Percentiles rank a stretch among this genome's conserved stretches.
Evolutionary conservation across 768 basidiomycete species (phyloP).

Genomic region (Collybia sp.): DNA sequence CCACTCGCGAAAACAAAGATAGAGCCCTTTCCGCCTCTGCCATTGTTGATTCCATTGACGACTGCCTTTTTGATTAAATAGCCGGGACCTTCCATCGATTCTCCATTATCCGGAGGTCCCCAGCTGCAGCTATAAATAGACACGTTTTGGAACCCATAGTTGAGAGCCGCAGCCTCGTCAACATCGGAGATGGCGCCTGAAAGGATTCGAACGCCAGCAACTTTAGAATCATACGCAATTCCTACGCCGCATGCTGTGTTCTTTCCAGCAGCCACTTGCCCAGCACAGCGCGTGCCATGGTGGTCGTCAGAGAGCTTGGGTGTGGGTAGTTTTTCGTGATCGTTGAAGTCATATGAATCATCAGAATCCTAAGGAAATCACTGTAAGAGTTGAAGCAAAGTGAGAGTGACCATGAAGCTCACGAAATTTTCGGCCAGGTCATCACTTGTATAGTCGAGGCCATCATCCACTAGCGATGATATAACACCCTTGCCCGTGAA

Average conservation of each 20-base stretch:
- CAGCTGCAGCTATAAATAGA: conserved; percentile 96
- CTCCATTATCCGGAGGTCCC: conserved; percentile 96
- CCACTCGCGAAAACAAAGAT: conserved; percentile 97
- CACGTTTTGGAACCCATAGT: conserved; percentile 89
- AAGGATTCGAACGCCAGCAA: conserved; percentile 93
- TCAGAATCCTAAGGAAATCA: conserved; percentile 67
- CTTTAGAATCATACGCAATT: conserved; percentile 86
- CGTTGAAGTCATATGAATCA: conserved; percentile 95
- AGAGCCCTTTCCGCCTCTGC: conserved; percentile 85
- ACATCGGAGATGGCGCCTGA: conserved; percentile 93
- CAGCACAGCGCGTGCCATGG: conserved; percentile 97
- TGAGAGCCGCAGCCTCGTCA: conserved; percentile 93
- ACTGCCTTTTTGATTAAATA: conserved; percentile 92
- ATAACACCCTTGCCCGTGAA: conserved; percentile 85
- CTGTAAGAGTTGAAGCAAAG: conserved; percentile 13
- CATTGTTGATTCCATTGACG: conserved; percentile 88
- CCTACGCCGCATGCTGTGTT: conserved; percentile 95
- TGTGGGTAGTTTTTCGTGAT: conserved; percentile 81
- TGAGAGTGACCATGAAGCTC: conserved; percentile 24
- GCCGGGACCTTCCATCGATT: conserved; percentile 90
- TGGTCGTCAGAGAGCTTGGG: conserved; percentile 89
- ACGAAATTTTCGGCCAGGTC: conserved; percentile 94
- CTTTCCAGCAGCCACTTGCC: conserved; percentile 89
- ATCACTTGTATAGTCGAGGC: conserved; percentile 82
- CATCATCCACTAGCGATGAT: conserved; percentile 91